Evolutionary conservation across 192 early-diverging fungal species (phyloP), one percentile per base, ranked within the genome.

Genomic region (Backusella australiensis): DNA sequence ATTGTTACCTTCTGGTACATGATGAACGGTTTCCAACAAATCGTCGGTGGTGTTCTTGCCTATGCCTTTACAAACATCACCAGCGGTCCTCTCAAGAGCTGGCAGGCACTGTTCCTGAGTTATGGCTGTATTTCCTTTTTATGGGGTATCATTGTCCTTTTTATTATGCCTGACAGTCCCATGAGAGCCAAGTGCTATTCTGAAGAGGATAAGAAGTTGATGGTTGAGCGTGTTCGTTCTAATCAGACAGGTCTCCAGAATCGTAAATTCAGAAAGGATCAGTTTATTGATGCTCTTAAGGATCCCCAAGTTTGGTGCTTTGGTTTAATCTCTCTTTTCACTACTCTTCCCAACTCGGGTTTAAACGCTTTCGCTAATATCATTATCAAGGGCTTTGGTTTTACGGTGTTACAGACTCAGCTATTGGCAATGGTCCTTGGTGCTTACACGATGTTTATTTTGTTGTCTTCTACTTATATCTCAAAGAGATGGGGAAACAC

Each of bases 151-250:
- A 2, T 69, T 52, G 67, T 75, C 3, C 32, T 67, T 12, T 34
- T 69, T 17, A 15, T 75, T 19, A 75, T 75, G 75, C 75, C 75
- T 29, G 75, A 75, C 7, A 69, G 66, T 53, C 75, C 75, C 1
- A 75, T 75, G 75, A 67, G 75, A 69, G 75, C 75, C 75, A 75
- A 75, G 32, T 75, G 75, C 34, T 75, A 5, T 34, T 69, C 75
- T 11, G 75, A 75, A 49, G 75, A 75, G 4, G 75, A 75, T 21
- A 75, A 75, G 17, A 67, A 69, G 35, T 69, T 75, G 44, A 75
- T 75, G 75, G 67, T 75, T 12, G 75, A 75, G 17, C 75, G 75
- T 15, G 67, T 75, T 17, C 75, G 75, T 21, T 36, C 66, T 23
- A 75, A 75, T 26, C 65, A 75, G 68, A 75, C 75, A 0, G 75